Conservation (phyloP, 2,329 filamentous ascomycete genomes). For the Claviceps humidiphila region DNA sequence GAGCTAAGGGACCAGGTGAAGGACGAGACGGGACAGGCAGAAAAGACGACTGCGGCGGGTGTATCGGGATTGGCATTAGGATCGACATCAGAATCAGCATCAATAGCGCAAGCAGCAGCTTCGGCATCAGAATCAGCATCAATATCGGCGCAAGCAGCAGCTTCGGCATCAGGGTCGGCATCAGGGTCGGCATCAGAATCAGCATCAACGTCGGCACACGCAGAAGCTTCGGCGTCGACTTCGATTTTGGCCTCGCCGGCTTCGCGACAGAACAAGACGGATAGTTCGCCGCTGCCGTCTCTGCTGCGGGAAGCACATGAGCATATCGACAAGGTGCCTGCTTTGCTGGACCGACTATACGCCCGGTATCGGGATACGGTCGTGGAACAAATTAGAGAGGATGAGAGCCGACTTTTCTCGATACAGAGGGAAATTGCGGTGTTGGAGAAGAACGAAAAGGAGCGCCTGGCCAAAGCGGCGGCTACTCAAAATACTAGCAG, state of each 20-base stretch:
- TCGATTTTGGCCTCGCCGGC: constrained; percentile 30
- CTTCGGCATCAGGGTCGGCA: too few relatives aligned
- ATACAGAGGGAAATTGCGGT: constrained; percentile 55
- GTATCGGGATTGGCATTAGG: constrained; percentile 16
- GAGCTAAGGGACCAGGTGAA: constrained; percentile 62
- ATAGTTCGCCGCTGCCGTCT: constrained; percentile 48
- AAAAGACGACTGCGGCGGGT: constrained; percentile 18
- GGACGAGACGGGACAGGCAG: constrained; percentile 29
- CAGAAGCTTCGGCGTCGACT: constrained; percentile 12
- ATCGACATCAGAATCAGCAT: neutral
- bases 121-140: constrained; percentile 11
- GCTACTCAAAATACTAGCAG: constrained; percentile 22
- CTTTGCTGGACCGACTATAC: constrained; percentile 62
- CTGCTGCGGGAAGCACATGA: constrained; percentile 49
- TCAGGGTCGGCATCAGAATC: neutral
- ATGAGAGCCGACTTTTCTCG: constrained; percentile 54
- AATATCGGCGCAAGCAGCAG: too few relatives aligned
- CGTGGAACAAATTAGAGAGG: constrained; percentile 56
- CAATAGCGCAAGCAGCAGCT: neutral
- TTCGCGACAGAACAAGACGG: constrained; percentile 63
- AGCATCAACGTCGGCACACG: neutral
- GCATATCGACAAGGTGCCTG: constrained; percentile 54
- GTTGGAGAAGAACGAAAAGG: constrained; percentile 41
- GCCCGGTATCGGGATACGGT: constrained; percentile 57
- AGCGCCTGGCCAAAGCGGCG: constrained; percentile 21